Evolutionary conservation across 2,329 filamentous ascomycete species (phyloP).

Genomic region (Mycosphaerella sp.): DNA sequence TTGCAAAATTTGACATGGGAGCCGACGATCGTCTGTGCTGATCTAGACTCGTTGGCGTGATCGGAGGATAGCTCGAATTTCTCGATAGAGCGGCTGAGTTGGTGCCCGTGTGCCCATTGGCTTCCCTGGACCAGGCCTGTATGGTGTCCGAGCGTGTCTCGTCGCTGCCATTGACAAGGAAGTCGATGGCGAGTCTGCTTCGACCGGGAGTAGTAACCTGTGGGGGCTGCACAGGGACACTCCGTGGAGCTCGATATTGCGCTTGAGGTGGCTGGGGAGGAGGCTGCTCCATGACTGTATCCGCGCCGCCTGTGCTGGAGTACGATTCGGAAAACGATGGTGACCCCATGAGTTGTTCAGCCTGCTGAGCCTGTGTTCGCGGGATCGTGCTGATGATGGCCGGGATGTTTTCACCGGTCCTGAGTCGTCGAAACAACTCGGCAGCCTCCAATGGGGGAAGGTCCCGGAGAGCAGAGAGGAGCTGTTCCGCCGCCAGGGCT

Average conservation of each 20-base stretch:
- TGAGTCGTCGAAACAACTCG: neutral
- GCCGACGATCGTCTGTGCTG: neutral
- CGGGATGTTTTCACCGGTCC: conserved; percentile 1
- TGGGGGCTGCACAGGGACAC: neutral
- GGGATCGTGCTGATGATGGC: neutral
- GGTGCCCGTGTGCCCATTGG: neutral
- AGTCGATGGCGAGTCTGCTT: neutral
- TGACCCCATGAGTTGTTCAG: neutral
- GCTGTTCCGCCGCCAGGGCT: neutral
- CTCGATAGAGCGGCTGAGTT: neutral
- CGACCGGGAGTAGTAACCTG: neutral
- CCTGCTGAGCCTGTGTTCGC: neutral
- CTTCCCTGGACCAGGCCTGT: neutral
- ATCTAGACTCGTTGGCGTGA: neutral
- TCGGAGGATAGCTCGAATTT: neutral
- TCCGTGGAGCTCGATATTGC: no score
- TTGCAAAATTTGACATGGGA: neutral
- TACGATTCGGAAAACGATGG: neutral
- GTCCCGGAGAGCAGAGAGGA: neutral
- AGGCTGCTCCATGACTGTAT: neutral
- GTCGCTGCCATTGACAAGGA: neutral
- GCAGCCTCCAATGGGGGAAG: neutral
- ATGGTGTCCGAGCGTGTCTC: neutral
- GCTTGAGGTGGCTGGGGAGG: neutral
- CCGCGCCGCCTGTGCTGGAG: conserved; percentile 1